Conservation (phyloP, 2,329 filamentous ascomycete genomes). For the Kalmusia sp. region DNA sequence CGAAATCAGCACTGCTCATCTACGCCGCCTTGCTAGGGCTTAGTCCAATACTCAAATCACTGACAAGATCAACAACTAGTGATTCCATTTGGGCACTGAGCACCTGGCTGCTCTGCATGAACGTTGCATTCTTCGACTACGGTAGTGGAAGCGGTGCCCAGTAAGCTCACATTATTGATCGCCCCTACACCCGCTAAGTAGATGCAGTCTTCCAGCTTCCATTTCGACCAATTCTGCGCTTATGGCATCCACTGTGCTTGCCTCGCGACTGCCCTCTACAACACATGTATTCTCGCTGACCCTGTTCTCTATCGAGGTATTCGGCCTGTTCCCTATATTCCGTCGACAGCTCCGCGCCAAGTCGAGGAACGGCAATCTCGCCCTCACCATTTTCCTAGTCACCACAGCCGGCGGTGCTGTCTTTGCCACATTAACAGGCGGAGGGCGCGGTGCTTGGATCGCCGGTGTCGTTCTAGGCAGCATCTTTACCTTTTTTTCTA, state of each 20-base stretch:
- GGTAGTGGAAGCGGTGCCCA: slow-evolving; percentile 70
- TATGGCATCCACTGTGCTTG: slow-evolving; percentile 94
- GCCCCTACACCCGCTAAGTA: slow-evolving; percentile 16
- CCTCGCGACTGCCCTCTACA: slow-evolving; percentile 85
- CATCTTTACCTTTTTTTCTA: slow-evolving; percentile 76
- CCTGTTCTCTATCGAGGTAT: slow-evolving; percentile 96
- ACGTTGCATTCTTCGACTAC: slow-evolving; percentile 98
- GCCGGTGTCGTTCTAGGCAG: slow-evolving; percentile 79
- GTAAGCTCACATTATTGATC: slow-evolving; percentile 36
- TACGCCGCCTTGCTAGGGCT: slow-evolving; percentile 91
- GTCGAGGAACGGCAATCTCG: slow-evolving; percentile 80
- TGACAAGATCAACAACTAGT: slow-evolving; percentile 89
- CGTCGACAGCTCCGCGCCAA: slow-evolving; percentile 84
- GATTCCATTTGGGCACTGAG: slow-evolving; percentile 99
- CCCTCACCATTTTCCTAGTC: slow-evolving; percentile 78
- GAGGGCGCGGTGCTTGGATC: slow-evolving; percentile 64
- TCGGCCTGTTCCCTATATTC: slow-evolving; percentile 97
- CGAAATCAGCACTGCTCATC: slow-evolving; percentile 91
- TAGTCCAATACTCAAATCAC: slow-evolving; percentile 92
- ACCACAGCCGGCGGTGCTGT: slow-evolving; percentile 81
- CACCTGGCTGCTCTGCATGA: slow-evolving; percentile 90
- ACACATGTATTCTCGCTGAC: slow-evolving; percentile 95
- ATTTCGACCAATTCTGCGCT: slow-evolving; percentile 94
- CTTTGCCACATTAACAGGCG: slow-evolving; percentile 63
- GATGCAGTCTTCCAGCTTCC: slow-evolving; percentile 69